Percentiles rank a stretch among this genome's conserved stretches.
These are phyloP conservation scores for Diaporthe ilicicola DNA, from an alignment of 2,329 filamentous ascomycete species.

Conservation along the genomic window DNA sequence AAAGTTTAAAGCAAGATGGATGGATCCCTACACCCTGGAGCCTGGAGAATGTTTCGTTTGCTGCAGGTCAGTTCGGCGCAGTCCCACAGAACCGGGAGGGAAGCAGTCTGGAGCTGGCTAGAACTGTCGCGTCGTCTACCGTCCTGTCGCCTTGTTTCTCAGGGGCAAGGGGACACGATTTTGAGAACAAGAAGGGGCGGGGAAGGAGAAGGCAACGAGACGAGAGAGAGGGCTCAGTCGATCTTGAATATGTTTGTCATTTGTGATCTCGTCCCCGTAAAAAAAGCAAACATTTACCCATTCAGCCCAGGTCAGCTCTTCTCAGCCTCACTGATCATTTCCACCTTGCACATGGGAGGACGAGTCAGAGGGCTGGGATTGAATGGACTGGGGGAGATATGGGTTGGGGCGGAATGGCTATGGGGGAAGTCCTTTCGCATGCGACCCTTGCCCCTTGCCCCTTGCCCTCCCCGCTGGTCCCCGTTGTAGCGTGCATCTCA, in stretches of 20 bases:
- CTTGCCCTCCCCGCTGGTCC: not conserved
- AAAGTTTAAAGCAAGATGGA: slow-evolving; percentile 17
- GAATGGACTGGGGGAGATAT: not conserved
- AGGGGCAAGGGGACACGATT: not conserved
- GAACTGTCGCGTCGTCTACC: not conserved
- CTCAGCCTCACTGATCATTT: slow-evolving; percentile 21
- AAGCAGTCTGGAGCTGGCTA: too few species aligned
- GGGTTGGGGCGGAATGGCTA: not conserved
- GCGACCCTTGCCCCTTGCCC: not conserved
- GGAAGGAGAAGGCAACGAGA: not conserved
- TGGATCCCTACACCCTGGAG: slow-evolving; percentile 13
- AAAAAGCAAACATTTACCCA: slow-evolving; percentile 10
- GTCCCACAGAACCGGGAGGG: not conserved
- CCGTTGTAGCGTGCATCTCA: not conserved
- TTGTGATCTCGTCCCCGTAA: not conserved
- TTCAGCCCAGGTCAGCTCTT: slow-evolving; percentile 23
- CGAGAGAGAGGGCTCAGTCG: not conserved
- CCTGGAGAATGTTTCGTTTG: slow-evolving; percentile 8
- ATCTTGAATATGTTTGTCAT: not conserved
- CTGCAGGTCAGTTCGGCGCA: not conserved
- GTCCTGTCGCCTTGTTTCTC: not conserved
- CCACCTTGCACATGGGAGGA: not conserved
- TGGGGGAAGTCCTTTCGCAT: not conserved
- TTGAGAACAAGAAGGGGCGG: not conserved
- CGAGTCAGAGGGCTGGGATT: slow-evolving; percentile 1